A percentile compares a stretch with the other conserved stretches of the same genome.
phyloP scores from a whole-genome alignment of 805 yeast genomes.

The Starmerella stigmatis region DNA sequence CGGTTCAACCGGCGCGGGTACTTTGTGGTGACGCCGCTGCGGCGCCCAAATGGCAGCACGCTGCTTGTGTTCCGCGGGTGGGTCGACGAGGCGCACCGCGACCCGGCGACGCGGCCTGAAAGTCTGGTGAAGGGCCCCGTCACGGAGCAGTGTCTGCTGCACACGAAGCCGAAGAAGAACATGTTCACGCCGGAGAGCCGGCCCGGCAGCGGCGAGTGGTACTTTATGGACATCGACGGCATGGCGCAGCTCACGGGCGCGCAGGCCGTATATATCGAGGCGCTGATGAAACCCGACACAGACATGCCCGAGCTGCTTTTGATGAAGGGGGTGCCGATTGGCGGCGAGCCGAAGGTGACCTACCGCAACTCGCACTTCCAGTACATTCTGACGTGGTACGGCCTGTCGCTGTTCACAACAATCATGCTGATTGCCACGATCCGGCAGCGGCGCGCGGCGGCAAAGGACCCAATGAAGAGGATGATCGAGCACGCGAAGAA shows the following conservation, averaged over 20 bases:
- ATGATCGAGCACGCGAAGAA: slow-evolving; percentile 27
- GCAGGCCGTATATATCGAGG: slow-evolving; percentile 68
- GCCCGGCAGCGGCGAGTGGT: slow-evolving; percentile 56
- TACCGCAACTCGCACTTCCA: slow-evolving; percentile 84
- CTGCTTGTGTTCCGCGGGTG: slow-evolving; percentile 85
- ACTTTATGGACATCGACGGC: slow-evolving; percentile 67
- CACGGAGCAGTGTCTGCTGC: slow-evolving; percentile 60
- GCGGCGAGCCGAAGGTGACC: slow-evolving; percentile 68
- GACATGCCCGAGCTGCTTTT: slow-evolving; percentile 47
- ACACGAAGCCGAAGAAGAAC: slow-evolving; percentile 55
- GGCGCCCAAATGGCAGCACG: slow-evolving; percentile 66
- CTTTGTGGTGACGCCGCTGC: slow-evolving; percentile 68
- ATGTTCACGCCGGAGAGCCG: slow-evolving; percentile 63
- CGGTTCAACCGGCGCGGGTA: slow-evolving; percentile 68
- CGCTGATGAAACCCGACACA: slow-evolving; percentile 40
- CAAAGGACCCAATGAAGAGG: slow-evolving; percentile 16
- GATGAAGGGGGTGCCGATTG: slow-evolving; percentile 83
- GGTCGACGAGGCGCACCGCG: slow-evolving; percentile 51
- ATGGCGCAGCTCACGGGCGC: slow-evolving; percentile 63
- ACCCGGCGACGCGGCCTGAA: slow-evolving; percentile 51
- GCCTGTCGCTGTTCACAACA: slow-evolving; percentile 63
- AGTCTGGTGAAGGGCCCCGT: slow-evolving; percentile 66
- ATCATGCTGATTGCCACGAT: slow-evolving; percentile 50
- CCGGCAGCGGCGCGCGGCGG: slow-evolving; percentile 31
- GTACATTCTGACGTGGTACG: slow-evolving; percentile 91